Conservation (phyloP, 148 eudicot species). For the Spergularia marina region DNA sequence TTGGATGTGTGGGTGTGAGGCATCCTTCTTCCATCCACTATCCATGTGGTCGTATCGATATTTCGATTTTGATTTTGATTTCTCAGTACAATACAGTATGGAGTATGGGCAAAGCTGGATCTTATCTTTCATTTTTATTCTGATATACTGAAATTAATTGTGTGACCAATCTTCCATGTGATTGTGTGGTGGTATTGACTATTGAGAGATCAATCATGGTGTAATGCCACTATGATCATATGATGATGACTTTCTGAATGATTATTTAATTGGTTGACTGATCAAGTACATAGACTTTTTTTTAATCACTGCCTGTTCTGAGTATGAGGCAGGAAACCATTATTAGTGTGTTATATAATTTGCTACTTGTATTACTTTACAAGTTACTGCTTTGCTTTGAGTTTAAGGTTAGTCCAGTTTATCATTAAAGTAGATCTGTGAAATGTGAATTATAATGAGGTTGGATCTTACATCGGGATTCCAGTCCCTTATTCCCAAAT, state of each 20-base stretch:
- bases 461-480: too few species aligned
- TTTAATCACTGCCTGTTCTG: neutral
- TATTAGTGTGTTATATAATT: neutral
- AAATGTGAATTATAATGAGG: too few species aligned
- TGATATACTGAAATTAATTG: constrained; percentile 8
- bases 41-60: constrained; percentile 20
- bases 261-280: constrained; percentile 18
- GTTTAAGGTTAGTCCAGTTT: constrained; percentile 11
- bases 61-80: neutral
- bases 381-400: constrained; percentile 19
- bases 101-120: constrained; percentile 14
- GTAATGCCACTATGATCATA: constrained; percentile 4
- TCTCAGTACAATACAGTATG: neutral
- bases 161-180: constrained; percentile 10
- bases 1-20: neutral
- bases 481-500: neutral
- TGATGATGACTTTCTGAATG: neutral
- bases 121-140: neutral
- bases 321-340: constrained; percentile 16
- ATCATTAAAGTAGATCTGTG: neutral
- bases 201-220: neutral
- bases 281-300: neutral
- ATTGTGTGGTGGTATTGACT: neutral
- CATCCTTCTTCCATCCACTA: constrained; percentile 11
- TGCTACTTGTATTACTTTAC: neutral